Percentiles rank a stretch among this genome's conserved stretches.
These are phyloP conservation scores for Thelonectria blattea DNA, from an alignment of 2,329 filamentous ascomycete genomes.

Conservation along the genomic window DNA sequence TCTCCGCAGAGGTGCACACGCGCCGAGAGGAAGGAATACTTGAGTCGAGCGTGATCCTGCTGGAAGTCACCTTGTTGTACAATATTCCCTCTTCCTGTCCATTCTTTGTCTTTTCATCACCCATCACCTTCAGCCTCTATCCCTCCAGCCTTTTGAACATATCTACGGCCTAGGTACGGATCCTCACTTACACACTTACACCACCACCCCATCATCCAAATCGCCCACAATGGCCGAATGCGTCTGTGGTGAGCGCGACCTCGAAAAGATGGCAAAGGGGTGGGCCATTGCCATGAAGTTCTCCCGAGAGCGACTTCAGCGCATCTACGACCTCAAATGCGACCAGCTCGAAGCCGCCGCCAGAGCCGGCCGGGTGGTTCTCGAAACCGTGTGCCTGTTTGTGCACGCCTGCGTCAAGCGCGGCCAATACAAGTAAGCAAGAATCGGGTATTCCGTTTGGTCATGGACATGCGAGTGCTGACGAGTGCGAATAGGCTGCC, in stretches of 20 bases:
- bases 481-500: conserved; percentile 38
- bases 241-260: conserved; percentile 37
- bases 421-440: conserved; percentile 45
- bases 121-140: not conserved
- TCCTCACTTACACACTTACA: conserved; percentile 8
- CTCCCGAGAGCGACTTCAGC: conserved; percentile 43
- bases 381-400: conserved; percentile 50
- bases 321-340: conserved; percentile 42
- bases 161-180: not conserved
- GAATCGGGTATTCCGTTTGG: not conserved
- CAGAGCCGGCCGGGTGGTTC: conserved; percentile 42
- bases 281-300: conserved; percentile 47
- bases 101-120: not conserved
- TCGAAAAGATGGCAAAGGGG: conserved; percentile 45
- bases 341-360: conserved; percentile 42
- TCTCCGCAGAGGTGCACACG: not conserved
- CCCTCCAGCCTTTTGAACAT: not conserved
- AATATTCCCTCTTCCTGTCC: not conserved
- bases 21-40: conserved; percentile 8
- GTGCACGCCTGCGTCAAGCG: conserved; percentile 47
- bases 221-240: conserved; percentile 31
- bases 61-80: not conserved
- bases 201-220: not conserved
- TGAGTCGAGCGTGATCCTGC: not conserved
- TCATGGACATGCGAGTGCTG: not conserved